phyloP scores from a whole-genome alignment of 2,329 filamentous ascomycete genomes.

The Colletotrichum salicis region DNA sequence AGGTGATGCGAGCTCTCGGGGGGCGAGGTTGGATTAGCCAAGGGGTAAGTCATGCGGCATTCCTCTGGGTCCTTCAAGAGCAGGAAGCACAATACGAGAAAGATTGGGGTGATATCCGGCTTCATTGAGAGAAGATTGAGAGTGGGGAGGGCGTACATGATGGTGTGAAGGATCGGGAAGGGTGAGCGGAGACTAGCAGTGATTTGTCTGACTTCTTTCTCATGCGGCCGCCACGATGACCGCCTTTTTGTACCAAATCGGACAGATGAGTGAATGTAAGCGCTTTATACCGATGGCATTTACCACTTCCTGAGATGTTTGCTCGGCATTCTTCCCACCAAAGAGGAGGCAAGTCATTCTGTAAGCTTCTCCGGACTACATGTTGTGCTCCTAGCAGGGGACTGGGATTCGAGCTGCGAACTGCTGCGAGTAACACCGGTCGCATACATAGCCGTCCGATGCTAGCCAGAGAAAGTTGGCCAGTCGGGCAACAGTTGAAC shows the following conservation, averaged over 20 bases:
- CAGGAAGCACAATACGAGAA: constrained; percentile 28
- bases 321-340: background rate
- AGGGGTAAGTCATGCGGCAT: constrained; percentile 33
- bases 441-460: constrained; percentile 16
- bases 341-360: constrained; percentile 4
- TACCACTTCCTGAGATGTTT: background rate
- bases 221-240: constrained; percentile 27
- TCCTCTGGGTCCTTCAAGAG: background rate
- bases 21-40: constrained; percentile 13
- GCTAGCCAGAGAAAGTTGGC: background rate
- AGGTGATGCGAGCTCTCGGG: background rate
- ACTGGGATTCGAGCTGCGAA: constrained; percentile 25
- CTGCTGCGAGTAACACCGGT: constrained; percentile 27
- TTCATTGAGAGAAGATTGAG: constrained; percentile 20
- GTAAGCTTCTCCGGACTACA: background rate
- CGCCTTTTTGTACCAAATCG: constrained; percentile 10
- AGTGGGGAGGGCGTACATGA: constrained; percentile 26
- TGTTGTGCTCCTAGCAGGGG: constrained; percentile 1
- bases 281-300: background rate
- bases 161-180: constrained; percentile 31
- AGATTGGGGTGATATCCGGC: constrained; percentile 11
- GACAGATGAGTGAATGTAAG: constrained; percentile 7
- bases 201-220: constrained; percentile 31
- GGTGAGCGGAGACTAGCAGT: constrained; percentile 27
- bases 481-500: constrained; percentile 4